phyloP scores from a whole-genome alignment of 1,284 basidiomycete species.

The Naganishia sp. region DNA sequence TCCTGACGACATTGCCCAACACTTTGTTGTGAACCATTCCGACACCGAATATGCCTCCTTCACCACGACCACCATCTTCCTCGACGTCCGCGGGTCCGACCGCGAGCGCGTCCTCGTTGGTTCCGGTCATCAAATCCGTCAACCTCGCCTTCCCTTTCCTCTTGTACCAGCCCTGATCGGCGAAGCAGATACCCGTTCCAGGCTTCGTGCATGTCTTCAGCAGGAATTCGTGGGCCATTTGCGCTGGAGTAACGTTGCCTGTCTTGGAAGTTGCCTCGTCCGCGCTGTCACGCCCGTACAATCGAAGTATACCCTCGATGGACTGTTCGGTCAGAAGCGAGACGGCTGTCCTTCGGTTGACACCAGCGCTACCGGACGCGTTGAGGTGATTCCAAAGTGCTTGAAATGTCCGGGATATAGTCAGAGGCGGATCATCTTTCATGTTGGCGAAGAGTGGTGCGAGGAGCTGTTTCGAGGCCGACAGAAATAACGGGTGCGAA shows the following conservation, averaged over 20 bases:
- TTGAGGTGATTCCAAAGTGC: conserved; percentile 49
- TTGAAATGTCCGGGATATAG: conserved; percentile 49
- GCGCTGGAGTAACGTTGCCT: conserved; percentile 46
- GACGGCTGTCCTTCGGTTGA: conserved; percentile 45
- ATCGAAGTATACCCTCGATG: conserved; percentile 71
- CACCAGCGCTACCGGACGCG: conserved; percentile 37
- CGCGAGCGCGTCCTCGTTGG: conserved; percentile 39
- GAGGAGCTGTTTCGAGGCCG: conserved; percentile 46
- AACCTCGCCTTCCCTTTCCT: conserved; percentile 56
- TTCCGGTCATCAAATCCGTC: conserved; percentile 28
- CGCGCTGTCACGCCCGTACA: conserved; percentile 71
- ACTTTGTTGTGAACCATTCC: conserved; percentile 71
- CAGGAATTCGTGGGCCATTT: conserved; percentile 83
- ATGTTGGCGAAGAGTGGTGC: conserved; percentile 47
- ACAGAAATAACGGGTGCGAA: conserved; percentile 43
- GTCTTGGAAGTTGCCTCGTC: conserved; percentile 61
- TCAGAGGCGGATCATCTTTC: conserved; percentile 48
- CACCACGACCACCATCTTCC: conserved; percentile 54
- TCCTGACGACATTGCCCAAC: conserved; percentile 70
- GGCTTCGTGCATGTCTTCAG: conserved; percentile 82
- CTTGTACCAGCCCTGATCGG: conserved; percentile 87
- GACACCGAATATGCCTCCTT: conserved; percentile 35
- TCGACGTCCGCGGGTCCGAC: conserved; percentile 50
- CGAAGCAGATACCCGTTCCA: conserved; percentile 82
- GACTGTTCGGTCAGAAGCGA: conserved; percentile 56